Evolutionary conservation across 2,329 filamentous ascomycete species (phyloP).

Genomic region (Ceratocystis smalleyi): DNA sequence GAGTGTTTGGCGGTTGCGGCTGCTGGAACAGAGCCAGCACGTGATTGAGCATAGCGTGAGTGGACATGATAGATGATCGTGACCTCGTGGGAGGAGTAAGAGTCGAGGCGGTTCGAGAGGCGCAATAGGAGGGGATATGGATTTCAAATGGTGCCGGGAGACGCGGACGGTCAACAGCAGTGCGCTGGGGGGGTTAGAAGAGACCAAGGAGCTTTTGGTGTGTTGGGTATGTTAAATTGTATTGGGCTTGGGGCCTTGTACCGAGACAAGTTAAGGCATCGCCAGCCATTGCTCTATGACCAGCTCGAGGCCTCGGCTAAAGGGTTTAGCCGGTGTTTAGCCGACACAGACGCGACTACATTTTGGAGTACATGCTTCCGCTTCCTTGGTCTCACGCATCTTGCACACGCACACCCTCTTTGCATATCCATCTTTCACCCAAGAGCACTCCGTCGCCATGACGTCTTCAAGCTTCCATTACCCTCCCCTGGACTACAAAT

Average conservation of each 20-base stretch:
- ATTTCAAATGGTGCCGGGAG: neutral
- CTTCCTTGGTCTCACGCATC: neutral
- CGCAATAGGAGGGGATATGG: neutral
- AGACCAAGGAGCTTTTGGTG: neutral
- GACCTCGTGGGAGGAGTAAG: neutral
- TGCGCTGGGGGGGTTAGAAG: neutral
- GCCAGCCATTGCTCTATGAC: too few relatives aligned
- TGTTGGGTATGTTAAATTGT: too few relatives aligned
- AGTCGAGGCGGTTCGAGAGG: neutral
- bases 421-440: neutral
- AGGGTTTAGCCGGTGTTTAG: slow-evolving; percentile 1
- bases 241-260: too few relatives aligned
- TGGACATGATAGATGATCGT: slow-evolving; percentile 41
- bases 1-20: slow-evolving; percentile 34
- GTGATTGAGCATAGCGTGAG: slow-evolving; percentile 46
- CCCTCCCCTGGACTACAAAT: slow-evolving; percentile 40
- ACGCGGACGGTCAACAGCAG: neutral
- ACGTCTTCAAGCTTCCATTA: slow-evolving; percentile 17
- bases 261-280: too few relatives aligned
- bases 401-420: neutral
- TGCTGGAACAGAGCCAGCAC: slow-evolving; percentile 46
- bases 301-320: neutral
- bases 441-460: neutral
- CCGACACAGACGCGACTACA: neutral
- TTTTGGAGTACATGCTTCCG: neutral